Evolutionary conservation across 2,329 filamentous ascomycete species (phyloP), one percentile per base, ranked within the genome.

Genomic region (Curvularia verruculosa): DNA sequence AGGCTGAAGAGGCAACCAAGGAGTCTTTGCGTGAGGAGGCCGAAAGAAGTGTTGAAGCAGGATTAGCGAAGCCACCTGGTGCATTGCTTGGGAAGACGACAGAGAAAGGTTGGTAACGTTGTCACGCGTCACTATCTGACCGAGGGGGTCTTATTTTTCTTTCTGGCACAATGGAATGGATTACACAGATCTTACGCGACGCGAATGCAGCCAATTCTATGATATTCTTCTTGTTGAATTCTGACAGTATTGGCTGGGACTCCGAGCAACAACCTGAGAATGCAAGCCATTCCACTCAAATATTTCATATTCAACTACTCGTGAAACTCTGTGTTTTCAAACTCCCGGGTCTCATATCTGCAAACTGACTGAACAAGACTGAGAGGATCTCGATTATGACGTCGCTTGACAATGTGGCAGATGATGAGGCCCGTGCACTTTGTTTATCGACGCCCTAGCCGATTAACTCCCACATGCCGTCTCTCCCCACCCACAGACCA

Each of bases 21-120:
- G 59, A 64, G 44, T 36, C 23, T n/a, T 40, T 79, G 28, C 72
- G 70, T 48, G 65, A 67, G 49, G 65, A 70, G 40, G 74, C 80
- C 36, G 79, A 79, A 57, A 74, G 67, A 59, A 74, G 70, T 58
- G 80, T 81, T 10, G 76, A 79, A 49, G 71, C 64, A 24, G 76
- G 68, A 10, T 62, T 82, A 60, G 68, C 72, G 48, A 75, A 72
- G 64, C 79, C 79, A 8, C 68, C 69, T 12, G 75, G 70, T 53
- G 80, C 74, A 29, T 66, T 75, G 51, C 58, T 81, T 52, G 69
- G 77, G 37, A 71, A 70, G 40, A 65, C 62, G 49, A 77, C 71
- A 58, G 63, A 61, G 18, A 68, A 67, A 39, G 63, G 65, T 29
- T 69, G 69, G 19, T 72, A 44, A 39, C 31, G 26, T 18, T 31